phyloP scores from a whole-genome alignment of 257 asterid genomes.

The Anisodus tanguticus region DNA sequence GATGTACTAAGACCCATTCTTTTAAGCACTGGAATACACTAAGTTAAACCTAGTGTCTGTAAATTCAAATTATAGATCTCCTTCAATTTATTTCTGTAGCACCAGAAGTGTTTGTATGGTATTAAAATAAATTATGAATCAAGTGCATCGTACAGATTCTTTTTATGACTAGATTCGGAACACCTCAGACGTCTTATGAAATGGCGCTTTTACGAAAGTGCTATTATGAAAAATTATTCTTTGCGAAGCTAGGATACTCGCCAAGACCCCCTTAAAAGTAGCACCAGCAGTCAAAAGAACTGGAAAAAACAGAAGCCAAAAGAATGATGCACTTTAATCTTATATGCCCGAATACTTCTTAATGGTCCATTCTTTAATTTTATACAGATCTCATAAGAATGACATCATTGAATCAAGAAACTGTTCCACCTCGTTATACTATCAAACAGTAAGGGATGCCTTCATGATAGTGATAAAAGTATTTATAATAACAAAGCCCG shows the following conservation, averaged over 20 bases:
- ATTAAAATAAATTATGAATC: neutral
- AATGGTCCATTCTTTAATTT: neutral
- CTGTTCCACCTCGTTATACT: neutral
- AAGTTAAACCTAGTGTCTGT: conserved; percentile 3
- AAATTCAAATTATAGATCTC: conserved; percentile 20
- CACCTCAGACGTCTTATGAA: neutral
- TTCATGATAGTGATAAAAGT: conserved; percentile 21
- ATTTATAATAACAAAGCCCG: neutral
- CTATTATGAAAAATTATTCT: neutral
- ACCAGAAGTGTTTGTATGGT: neutral
- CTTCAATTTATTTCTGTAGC: neutral
- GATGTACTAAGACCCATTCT: neutral
- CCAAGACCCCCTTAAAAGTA: neutral
- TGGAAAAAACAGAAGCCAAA: conserved; percentile 2
- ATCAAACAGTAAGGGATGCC: neutral
- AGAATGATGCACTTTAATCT: neutral
- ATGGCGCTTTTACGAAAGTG: neutral
- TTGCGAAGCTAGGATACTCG: neutral
- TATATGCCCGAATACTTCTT: conserved; percentile 14
- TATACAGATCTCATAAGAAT: conserved; percentile 11
- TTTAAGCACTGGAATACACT: neutral
- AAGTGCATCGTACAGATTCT: neutral
- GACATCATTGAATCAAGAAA: conserved; percentile 3
- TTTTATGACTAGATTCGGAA: neutral
- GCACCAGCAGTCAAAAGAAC: conserved; percentile 8